phyloP scores from a whole-genome alignment of 352 stramenopile genomes.

The Phytophthora hibernalis region DNA sequence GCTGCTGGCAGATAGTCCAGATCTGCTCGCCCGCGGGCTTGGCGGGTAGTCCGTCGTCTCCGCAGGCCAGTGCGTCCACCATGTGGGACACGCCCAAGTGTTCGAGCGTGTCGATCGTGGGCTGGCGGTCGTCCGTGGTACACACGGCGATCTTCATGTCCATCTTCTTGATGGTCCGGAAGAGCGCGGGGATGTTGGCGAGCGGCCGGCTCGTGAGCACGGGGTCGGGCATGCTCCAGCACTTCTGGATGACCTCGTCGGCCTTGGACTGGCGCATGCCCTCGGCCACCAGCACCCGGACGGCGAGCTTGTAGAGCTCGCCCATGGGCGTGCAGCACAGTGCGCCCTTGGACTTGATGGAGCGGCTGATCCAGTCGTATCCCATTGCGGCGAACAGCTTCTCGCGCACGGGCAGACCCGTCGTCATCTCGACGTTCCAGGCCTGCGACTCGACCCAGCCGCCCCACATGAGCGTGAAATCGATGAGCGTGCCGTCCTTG shows the following conservation, averaged over 20 bases:
- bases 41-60: slow-evolving; percentile 82
- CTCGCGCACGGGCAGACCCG: slow-evolving; percentile 72
- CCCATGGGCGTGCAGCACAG: slow-evolving; percentile 88
- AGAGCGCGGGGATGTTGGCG: slow-evolving; percentile 76
- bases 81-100: slow-evolving; percentile 78
- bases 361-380: slow-evolving; percentile 86
- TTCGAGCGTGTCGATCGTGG: slow-evolving; percentile 78
- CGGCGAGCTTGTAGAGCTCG: slow-evolving; percentile 84
- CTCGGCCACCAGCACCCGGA: slow-evolving; percentile 76
- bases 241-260: slow-evolving; percentile 72
- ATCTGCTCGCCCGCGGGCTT: slow-evolving; percentile 89
- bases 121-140: slow-evolving; percentile 85
- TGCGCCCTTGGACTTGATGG: slow-evolving; percentile 83
- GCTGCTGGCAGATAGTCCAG: slow-evolving; percentile 81
- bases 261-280: slow-evolving; percentile 71
- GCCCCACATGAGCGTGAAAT: slow-evolving; percentile 92
- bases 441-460: slow-evolving; percentile 88
- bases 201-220: slow-evolving; percentile 78
- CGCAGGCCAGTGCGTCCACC: slow-evolving; percentile 81
- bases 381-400: slow-evolving; percentile 90
- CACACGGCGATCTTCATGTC: slow-evolving; percentile 91
- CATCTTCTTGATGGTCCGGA: slow-evolving; percentile 87
- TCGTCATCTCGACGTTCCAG: slow-evolving; percentile 89
- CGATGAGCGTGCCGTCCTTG: slow-evolving; percentile 91
- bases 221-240: slow-evolving; percentile 86